Base-by-base conservation (phyloP, 305 asterid genomes). In the Salvia sclarea region DNA sequence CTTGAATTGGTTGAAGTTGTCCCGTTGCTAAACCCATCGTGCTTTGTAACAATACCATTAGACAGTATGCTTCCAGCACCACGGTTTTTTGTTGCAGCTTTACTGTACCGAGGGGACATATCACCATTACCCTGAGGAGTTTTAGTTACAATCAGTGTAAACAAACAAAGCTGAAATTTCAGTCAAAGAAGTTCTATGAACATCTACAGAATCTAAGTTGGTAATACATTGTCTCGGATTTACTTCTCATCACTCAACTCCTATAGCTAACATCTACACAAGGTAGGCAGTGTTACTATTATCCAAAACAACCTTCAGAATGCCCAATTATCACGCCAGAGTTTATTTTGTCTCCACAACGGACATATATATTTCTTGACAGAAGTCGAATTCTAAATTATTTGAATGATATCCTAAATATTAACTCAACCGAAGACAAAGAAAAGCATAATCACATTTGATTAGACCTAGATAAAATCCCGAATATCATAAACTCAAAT, bases 81-180 rank as follows among this genome's bases (percentile, higher is more conserved):
- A 78, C 85, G 89, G 47, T 60, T 70, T 75, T 71, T 88, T 22
- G 61, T 70, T 78, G 80, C 54, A 80, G 78, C 76, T 87, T 77
- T 91, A 81, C 66, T 84, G 44, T 80, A 86, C 71, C 89, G 88
- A 63, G 86, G 88, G 28, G 92, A 87, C 78, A 77, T 92, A 76
- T 91, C 96, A 21, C 78, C 86, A 76, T 85, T 83, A 58, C 87
- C 96, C 98, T 93, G 89, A 74, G 58, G 73, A 63, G 37, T 59
- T 72, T 47, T 59, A 76, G 74, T 79, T 21, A 55, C 66, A 52
- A 73, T 80, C 76, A 79, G 78, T 33, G 78, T 33, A 40, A 55
- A 40, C 40, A 66, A 61, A 38, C 38, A 54, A 11, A 62, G 66
- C 72, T 61, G 35, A 61, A 65, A 52, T 49, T 41, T 41, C 64